Base-by-base conservation (phyloP, 805 yeast species). In the Cyberlindnera petersonii region DNA sequence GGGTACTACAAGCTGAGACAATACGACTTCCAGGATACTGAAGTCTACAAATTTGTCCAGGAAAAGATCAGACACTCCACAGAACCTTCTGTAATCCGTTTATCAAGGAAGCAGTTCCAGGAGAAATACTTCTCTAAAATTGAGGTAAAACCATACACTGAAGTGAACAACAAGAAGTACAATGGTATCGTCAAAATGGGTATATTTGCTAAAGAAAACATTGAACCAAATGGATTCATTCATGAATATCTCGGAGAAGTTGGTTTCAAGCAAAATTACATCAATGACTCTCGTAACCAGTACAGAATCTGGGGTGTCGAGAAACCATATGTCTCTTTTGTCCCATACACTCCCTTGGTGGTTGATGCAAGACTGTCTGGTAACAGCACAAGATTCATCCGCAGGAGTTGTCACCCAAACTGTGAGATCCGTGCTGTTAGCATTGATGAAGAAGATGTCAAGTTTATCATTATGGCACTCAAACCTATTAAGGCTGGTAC, bases 341-440 rank as follows among this genome's bases (percentile, higher is more conserved):
- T 78, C 37, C 71, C 79, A 1, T 61, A 65, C n/a, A 59, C 79
- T 37, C 81, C 82, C 0, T 50, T 88, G n/a, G 80, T 74, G 4
- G 64, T 89, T 14, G 96, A 89, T 60, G 74, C 88, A n/a, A 71
- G 96, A 43, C 74, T 79, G 29, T 70, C 77, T 5, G 98, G 97
- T 0, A 85, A 86, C 49, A 69, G 72, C 24, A 68, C 88, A 1
- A 63, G 95, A 35, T 91, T 85, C 56, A 66, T 86, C 22, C 68
- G 97, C 43, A 76, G 82, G 43, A 68, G 88, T 9, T 86, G 96
- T 53, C 60, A 72, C 9, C 87, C 95, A 6, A 88, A 87, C 59
- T 81, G 88, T 53, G 75, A 69, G 43, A 62, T 91, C 21, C 69
- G 68, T 31, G 69, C 84, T 3, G 59, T 74, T 1, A 53, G 63